Evolutionary conservation across 148 eudicot species (phyloP).

Genomic region (Beta vulgaris): DNA sequence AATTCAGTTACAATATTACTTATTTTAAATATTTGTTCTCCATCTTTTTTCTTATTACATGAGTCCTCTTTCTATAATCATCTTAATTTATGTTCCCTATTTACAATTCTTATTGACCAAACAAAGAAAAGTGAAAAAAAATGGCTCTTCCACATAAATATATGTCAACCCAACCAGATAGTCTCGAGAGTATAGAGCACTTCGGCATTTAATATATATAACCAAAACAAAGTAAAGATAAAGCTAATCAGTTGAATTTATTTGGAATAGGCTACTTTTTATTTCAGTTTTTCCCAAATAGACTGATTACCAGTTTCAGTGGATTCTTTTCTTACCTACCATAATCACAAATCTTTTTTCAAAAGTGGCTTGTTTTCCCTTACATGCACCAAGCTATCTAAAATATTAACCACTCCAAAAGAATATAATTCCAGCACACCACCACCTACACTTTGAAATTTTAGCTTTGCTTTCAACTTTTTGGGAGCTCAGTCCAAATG

Average conservation of each 20-base stretch:
- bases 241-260: not conserved
- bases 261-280: not conserved
- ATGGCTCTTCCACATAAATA: too few species aligned
- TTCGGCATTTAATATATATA: too few species aligned
- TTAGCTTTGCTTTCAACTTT: not conserved
- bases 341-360: constrained; percentile 14
- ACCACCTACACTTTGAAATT: constrained; percentile 12
- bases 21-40: too few species aligned
- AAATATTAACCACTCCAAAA: not conserved
- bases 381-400: not conserved
- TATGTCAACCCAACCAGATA: too few species aligned
- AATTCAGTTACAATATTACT: too few species aligned
- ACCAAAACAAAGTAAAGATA: not conserved
- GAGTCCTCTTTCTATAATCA: too few species aligned
- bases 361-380: not conserved
- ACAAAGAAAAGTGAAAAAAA: too few species aligned
- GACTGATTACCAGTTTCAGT: constrained; percentile 9
- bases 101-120: too few species aligned
- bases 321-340: constrained; percentile 11
- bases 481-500: constrained; percentile 21
- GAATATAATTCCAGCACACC: not conserved
- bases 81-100: too few species aligned
- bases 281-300: constrained; percentile 22
- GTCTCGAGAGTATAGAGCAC: too few species aligned
- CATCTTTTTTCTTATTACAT: too few species aligned